These are phyloP conservation scores for Phyllosticta citriasiana DNA, from an alignment of 2,329 filamentous ascomycete species.

Conservation along the genomic window DNA sequence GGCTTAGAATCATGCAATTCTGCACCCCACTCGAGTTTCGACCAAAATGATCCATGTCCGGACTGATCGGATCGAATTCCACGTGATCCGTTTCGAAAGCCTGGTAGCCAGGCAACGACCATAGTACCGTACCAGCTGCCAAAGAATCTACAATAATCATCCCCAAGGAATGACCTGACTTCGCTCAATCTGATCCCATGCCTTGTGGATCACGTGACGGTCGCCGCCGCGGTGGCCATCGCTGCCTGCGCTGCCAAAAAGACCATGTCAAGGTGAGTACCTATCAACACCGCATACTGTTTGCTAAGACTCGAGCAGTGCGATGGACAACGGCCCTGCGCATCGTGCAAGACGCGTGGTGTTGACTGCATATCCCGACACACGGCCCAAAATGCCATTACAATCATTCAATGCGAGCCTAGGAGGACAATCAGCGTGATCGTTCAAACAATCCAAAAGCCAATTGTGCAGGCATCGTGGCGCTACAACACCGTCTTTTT, in stretches of 20 bases:
- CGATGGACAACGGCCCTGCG: conserved; percentile 7
- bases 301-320: conserved; percentile 1
- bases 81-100: neutral
- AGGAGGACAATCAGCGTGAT: neutral
- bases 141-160: neutral
- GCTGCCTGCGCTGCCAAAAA: conserved; percentile 9
- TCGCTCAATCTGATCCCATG: neutral
- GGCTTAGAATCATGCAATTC: neutral
- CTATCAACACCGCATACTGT: neutral
- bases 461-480: conserved; percentile 5
- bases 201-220: conserved; percentile 8
- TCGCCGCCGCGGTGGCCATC: conserved; percentile 7
- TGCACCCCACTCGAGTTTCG: neutral
- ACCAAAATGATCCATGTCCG: neutral
- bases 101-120: neutral
- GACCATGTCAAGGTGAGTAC: conserved; percentile 8
- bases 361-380: conserved; percentile 2
- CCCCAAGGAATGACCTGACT: neutral
- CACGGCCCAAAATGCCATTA: neutral
- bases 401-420: neutral
- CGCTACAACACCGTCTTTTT: conserved; percentile 8
- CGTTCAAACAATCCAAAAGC: neutral
- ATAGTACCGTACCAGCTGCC: neutral
- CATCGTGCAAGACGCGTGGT: conserved; percentile 6
- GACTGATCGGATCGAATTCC: neutral